Conservation (phyloP, 805 yeast species). For the Metschnikowia orientalis region DNA sequence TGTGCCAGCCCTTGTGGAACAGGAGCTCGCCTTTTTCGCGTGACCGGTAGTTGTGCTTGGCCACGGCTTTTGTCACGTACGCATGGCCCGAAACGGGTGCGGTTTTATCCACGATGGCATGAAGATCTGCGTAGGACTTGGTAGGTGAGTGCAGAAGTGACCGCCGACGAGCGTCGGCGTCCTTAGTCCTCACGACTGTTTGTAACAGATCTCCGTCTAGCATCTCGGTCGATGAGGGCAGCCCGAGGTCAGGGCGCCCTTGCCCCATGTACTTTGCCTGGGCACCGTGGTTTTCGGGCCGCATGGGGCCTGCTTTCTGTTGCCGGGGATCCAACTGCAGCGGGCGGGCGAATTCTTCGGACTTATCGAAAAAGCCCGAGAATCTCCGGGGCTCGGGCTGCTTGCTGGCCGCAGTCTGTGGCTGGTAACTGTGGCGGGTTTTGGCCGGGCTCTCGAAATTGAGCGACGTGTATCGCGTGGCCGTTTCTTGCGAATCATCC, state of each 20-base stretch:
- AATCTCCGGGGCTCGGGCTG: too few relatives aligned
- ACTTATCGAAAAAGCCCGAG: too few relatives aligned
- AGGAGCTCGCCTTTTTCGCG: constrained; percentile 39
- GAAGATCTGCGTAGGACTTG: constrained; percentile 31
- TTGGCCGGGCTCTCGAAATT: constrained; percentile 17
- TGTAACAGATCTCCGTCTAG: constrained; percentile 6
- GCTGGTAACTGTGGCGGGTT: constrained; percentile 1
- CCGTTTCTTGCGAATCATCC: constrained; percentile 35
- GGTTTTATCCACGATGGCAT: constrained; percentile 23
- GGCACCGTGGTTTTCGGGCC: too few relatives aligned
- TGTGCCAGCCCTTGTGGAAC: constrained; percentile 39
- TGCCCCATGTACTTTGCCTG: too few relatives aligned
- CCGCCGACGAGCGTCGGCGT: constrained; percentile 10
- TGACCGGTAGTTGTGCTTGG: constrained; percentile 37
- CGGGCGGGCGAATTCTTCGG: too few relatives aligned
- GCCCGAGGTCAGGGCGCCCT: too few relatives aligned
- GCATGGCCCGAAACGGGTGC: constrained; percentile 32
- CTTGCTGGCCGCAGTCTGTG: too few relatives aligned
- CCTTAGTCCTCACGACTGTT: constrained; percentile 11
- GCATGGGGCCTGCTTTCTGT: too few relatives aligned
- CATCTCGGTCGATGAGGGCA: constrained; percentile 1
- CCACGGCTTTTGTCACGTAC: constrained; percentile 34
- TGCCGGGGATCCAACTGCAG: too few relatives aligned
- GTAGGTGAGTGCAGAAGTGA: constrained; percentile 31
- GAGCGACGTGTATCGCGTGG: constrained; percentile 34